Conservation (phyloP, 768 basidiomycete species). For the Mycena filopes region DNA sequence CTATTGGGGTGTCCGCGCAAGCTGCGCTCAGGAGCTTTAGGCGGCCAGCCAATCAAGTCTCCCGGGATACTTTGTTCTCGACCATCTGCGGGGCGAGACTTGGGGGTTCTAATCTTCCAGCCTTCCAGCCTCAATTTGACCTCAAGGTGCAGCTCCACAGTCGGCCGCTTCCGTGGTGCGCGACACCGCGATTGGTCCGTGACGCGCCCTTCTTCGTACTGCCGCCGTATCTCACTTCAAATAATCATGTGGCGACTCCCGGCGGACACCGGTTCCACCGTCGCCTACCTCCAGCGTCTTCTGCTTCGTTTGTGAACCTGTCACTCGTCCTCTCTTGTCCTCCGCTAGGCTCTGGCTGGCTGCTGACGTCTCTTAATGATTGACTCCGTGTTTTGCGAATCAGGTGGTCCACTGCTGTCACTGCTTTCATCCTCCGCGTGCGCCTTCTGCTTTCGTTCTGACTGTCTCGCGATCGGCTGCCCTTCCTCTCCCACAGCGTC, state of each 20-base stretch:
- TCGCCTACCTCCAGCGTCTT: background rate
- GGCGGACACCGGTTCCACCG: background rate
- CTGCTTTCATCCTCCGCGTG: too few species aligned
- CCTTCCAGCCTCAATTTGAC: too few species aligned
- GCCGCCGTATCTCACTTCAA: constrained; percentile 11
- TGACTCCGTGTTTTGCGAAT: too few species aligned
- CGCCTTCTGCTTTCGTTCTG: too few species aligned
- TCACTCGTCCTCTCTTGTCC: too few species aligned
- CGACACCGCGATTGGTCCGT: background rate
- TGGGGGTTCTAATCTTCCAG: background rate
- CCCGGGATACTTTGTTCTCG: background rate
- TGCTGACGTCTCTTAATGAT: too few species aligned
- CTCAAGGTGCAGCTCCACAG: background rate
- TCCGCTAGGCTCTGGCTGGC: too few species aligned
- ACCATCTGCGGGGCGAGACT: background rate
- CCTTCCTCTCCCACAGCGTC: too few species aligned
- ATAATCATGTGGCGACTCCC: background rate
- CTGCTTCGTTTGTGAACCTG: background rate
- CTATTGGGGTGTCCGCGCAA: too few species aligned
- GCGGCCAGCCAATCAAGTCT: background rate
- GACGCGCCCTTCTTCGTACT: background rate
- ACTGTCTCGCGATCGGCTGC: too few species aligned
- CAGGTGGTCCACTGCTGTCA: too few species aligned
- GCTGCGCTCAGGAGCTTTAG: too few species aligned
- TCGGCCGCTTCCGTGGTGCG: background rate